Evolutionary conservation across 1,284 basidiomycete genomes (phyloP).

Genomic region (Pyrrhoderma lamaoense): DNA sequence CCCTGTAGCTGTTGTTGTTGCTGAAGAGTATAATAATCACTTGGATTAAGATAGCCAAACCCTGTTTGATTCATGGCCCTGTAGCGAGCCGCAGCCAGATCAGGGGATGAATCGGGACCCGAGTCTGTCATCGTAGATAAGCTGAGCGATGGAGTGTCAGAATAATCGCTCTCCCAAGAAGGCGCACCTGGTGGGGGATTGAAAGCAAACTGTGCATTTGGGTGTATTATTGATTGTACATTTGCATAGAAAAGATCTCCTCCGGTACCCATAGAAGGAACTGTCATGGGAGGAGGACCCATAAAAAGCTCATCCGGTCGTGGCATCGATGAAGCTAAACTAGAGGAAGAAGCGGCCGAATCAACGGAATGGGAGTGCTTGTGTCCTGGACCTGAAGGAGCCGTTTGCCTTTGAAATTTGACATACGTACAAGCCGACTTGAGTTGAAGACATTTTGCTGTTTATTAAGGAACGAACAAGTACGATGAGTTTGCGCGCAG

Average conservation of each 20-base stretch:
- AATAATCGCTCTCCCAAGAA: slow-evolving; percentile 13
- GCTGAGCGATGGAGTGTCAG: slow-evolving; percentile 12
- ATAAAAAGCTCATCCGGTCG: slow-evolving; percentile 19
- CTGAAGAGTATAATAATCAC: slow-evolving; percentile 6
- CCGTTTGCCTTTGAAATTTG: slow-evolving; percentile 79
- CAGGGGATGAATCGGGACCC: slow-evolving; percentile 14
- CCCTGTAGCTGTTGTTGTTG: background rate
- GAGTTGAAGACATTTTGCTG: slow-evolving; percentile 73
- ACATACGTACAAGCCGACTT: slow-evolving; percentile 76
- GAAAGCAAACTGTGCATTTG: slow-evolving; percentile 13
- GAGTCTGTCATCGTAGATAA: slow-evolving; percentile 16
- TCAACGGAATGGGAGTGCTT: slow-evolving; percentile 14
- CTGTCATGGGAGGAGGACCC: slow-evolving; percentile 16
- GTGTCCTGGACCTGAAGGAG: slow-evolving; percentile 65
- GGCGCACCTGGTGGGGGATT: slow-evolving; percentile 10
- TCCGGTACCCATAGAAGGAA: slow-evolving; percentile 14
- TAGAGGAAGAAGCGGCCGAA: slow-evolving; percentile 4
- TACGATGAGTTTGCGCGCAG: background rate
- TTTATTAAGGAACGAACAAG: background rate
- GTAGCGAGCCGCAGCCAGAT: slow-evolving; percentile 1
- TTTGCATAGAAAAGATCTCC: slow-evolving; percentile 16
- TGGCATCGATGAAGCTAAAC: slow-evolving; percentile 11
- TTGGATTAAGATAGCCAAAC: slow-evolving; percentile 1
- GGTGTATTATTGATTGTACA: background rate
- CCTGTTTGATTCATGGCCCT: background rate